A percentile compares a stretch with the other conserved stretches of the same genome.
These are phyloP conservation scores for Nadsonia commutata DNA, from an alignment of 1,139 yeast genomes.

Conservation along the genomic window DNA sequence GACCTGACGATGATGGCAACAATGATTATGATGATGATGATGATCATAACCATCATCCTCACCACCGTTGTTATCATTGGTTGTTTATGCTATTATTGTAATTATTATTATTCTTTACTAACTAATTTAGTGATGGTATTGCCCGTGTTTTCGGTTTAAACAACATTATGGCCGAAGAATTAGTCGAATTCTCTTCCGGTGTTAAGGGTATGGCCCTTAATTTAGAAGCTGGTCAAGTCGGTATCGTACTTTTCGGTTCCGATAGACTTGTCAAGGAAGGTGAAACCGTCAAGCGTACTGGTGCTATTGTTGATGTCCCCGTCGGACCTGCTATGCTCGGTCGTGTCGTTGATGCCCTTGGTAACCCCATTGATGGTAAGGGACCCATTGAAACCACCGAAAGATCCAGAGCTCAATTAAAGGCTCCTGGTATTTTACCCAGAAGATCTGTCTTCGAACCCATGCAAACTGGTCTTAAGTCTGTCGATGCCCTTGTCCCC, in stretches of 20 bases:
- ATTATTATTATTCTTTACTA: slow-evolving; percentile 1
- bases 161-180: slow-evolving; percentile 99
- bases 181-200: slow-evolving; percentile 98
- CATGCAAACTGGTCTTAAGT: slow-evolving; percentile 99
- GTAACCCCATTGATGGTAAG: slow-evolving; percentile 99
- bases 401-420: slow-evolving; percentile 91
- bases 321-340: slow-evolving; percentile 98
- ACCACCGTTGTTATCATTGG: too few species aligned
- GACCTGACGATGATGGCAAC: too few species aligned
- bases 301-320: slow-evolving; percentile 98
- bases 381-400: slow-evolving; percentile 88
- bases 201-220: slow-evolving; percentile 99
- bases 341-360: slow-evolving; percentile 98
- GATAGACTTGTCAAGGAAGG: slow-evolving; percentile 98
- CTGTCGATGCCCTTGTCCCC: slow-evolving; percentile 98
- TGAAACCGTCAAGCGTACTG: slow-evolving; percentile 99
- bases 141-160: slow-evolving; percentile 99
- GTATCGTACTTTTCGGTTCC: slow-evolving; percentile 99
- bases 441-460: slow-evolving; percentile 98
- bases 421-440: slow-evolving; percentile 99
- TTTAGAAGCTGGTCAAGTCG: slow-evolving; percentile 99
- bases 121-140: slow-evolving; percentile 78
- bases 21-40: too few species aligned
- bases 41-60: too few species aligned
- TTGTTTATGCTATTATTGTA: too few species aligned